Conservation (phyloP, 2,329 filamentous ascomycete genomes). For the Scytalidium lignicola region DNA sequence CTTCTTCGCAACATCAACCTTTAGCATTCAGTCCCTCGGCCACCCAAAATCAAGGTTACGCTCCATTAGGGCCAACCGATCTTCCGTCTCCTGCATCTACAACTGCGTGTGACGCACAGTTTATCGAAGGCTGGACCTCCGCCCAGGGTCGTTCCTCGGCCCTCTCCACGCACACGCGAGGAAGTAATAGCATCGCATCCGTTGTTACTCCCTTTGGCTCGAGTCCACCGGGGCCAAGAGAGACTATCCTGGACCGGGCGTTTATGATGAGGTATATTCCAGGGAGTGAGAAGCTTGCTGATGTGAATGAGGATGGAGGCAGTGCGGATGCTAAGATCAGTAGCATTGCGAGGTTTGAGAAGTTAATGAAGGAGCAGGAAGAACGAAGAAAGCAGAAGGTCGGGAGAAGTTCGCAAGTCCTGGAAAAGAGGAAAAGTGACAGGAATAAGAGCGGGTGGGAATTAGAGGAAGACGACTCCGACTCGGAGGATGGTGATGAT, state of each 20-base stretch:
- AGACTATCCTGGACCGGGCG: constrained; percentile 63
- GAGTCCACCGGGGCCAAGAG: constrained; percentile 44
- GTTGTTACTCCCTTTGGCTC: constrained; percentile 35
- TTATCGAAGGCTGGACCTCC: constrained; percentile 56
- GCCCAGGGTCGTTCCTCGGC: constrained; percentile 55
- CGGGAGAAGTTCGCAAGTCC: constrained; percentile 1
- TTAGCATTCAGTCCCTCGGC: constrained; percentile 41
- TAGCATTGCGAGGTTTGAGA: constrained; percentile 61
- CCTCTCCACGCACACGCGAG: constrained; percentile 48
- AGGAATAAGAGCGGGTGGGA: background rate
- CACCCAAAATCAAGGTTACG: constrained; percentile 43
- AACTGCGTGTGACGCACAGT: constrained; percentile 48
- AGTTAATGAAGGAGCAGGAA: constrained; percentile 58
- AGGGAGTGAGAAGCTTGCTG: constrained; percentile 45
- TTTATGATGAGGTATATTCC: constrained; percentile 61
- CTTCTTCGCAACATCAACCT: constrained; percentile 31
- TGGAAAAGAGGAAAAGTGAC: constrained; percentile 10
- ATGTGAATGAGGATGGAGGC: constrained; percentile 1
- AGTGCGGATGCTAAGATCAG: constrained; percentile 57
- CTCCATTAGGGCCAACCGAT: constrained; percentile 47
- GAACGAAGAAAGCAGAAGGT: constrained; percentile 32
- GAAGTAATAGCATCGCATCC: constrained; percentile 50
- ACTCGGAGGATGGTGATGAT: constrained; percentile 31
- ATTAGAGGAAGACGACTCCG: constrained; percentile 19
- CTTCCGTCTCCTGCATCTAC: constrained; percentile 52